Evolutionary conservation across 139 green algal species (phyloP).

Genomic region (Helicosporidium sp.): DNA sequence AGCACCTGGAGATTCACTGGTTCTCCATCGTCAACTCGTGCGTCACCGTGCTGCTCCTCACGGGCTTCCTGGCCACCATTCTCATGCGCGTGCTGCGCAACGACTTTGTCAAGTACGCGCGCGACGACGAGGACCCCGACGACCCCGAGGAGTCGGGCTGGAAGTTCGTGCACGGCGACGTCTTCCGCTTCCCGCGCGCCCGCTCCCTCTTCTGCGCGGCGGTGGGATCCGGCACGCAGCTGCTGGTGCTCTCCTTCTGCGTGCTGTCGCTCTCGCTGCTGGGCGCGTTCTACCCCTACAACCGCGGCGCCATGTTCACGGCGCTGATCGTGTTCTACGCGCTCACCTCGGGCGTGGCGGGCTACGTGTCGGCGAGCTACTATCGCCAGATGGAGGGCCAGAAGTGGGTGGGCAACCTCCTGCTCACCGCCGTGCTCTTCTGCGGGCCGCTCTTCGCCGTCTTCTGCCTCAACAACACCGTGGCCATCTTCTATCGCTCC

Average conservation of each 20-base stretch:
- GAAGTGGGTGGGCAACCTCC: conserved; percentile 52
- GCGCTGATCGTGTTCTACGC: conserved; percentile 76
- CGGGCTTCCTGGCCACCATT: conserved; percentile 87
- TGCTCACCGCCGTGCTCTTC: conserved; percentile 50
- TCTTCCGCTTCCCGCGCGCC: conserved; percentile 73
- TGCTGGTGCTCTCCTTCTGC: conserved; percentile 51
- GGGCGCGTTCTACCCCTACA: conserved; percentile 86
- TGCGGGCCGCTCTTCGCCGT: conserved; percentile 54
- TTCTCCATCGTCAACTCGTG: conserved; percentile 93
- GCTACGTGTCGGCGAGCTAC: conserved; percentile 50
- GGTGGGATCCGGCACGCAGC: conserved; percentile 59
- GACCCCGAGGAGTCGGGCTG: conserved; percentile 43
- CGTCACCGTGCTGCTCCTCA: conserved; percentile 86
- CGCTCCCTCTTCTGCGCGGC: conserved; percentile 64
- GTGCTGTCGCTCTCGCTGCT: conserved; percentile 68
- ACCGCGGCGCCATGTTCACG: conserved; percentile 66
- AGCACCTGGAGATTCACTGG: conserved; percentile 95
- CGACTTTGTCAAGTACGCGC: conserved; percentile 77
- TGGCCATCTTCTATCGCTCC: conserved; percentile 45
- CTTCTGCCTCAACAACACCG: conserved; percentile 60
- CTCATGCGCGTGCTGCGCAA: conserved; percentile 81
- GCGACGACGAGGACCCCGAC: conserved; percentile 26
- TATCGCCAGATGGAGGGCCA: conserved; percentile 47
- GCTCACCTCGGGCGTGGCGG: conserved; percentile 47
- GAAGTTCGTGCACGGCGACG: conserved; percentile 89